Conservation (phyloP, 176 grass and related monocot genomes). For the Oryza glaberrima region DNA sequence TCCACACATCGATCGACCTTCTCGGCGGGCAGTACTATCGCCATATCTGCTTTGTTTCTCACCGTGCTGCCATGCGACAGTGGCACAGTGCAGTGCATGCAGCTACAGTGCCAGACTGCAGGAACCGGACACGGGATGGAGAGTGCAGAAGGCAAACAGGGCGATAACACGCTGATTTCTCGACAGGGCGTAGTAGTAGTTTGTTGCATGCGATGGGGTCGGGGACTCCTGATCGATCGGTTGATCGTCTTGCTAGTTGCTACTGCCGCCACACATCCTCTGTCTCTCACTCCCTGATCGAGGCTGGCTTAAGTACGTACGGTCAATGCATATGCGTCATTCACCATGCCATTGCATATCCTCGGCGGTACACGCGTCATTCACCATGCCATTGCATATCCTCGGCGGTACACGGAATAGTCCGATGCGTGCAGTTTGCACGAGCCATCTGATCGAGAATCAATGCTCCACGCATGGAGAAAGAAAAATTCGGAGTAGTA, state of each 20-base stretch:
- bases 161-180: not conserved
- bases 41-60: slow-evolving; percentile 18
- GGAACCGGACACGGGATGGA: not conserved
- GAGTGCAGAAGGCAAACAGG: not conserved
- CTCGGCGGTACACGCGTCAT: not conserved
- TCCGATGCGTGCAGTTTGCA: not conserved
- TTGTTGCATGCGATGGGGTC: not conserved
- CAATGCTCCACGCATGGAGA: not conserved
- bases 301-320: not conserved
- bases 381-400: slow-evolving; percentile 15
- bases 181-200: not conserved
- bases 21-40: not conserved
- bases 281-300: not conserved
- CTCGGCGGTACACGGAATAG: slow-evolving; percentile 6
- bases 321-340: not conserved
- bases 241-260: not conserved
- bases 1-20: not conserved
- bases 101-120: slow-evolving; percentile 1
- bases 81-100: not conserved
- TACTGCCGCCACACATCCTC: not conserved
- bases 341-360: slow-evolving; percentile 15
- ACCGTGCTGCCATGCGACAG: not conserved
- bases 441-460: slow-evolving; percentile 2
- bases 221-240: not conserved
- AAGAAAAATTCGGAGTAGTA: not conserved